Conservation (phyloP, 23 red algal genomes). For the Gracilaria caudata region DNA sequence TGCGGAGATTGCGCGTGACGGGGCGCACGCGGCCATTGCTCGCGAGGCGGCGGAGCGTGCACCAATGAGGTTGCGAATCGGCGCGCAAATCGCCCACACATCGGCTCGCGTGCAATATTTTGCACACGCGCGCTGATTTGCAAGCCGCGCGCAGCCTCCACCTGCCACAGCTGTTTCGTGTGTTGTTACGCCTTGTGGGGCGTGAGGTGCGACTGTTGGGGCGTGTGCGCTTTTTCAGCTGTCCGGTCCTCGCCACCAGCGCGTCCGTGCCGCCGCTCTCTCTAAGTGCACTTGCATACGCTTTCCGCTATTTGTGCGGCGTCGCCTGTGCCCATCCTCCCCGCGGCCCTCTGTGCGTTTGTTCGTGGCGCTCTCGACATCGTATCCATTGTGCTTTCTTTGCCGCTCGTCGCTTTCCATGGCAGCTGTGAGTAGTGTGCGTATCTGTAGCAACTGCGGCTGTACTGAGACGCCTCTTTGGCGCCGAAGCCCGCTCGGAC, state of each 20-base stretch:
- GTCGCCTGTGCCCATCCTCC: not conserved
- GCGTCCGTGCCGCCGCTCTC: not conserved
- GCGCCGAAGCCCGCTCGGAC: slow-evolving; percentile 87
- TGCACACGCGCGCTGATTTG: slow-evolving; percentile 37
- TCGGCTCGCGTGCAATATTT: slow-evolving; percentile 21
- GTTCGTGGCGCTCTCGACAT: not conserved
- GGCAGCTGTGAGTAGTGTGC: not conserved
- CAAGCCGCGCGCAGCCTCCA: slow-evolving; percentile 22
- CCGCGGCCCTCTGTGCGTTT: not conserved
- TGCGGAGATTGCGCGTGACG: not conserved
- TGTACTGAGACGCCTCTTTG: slow-evolving; percentile 91
- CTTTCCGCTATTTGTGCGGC: not conserved
- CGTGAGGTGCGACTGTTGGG: not conserved
- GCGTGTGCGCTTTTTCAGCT: too few species aligned
- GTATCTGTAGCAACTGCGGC: slow-evolving; percentile 78
- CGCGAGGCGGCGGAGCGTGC: slow-evolving; percentile 19
- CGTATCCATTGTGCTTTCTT: not conserved
- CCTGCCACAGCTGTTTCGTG: not conserved
- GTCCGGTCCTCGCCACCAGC: not conserved
- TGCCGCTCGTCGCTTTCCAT: not conserved
- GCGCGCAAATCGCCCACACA: slow-evolving; percentile 24
- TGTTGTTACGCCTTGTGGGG: not conserved
- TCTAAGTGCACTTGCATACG: not conserved
- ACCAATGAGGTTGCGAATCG: slow-evolving; percentile 23
- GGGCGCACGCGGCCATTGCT: slow-evolving; percentile 24